phyloP scores from a whole-genome alignment of 2,329 filamentous ascomycete genomes.

The Colletotrichum simmondsii region DNA sequence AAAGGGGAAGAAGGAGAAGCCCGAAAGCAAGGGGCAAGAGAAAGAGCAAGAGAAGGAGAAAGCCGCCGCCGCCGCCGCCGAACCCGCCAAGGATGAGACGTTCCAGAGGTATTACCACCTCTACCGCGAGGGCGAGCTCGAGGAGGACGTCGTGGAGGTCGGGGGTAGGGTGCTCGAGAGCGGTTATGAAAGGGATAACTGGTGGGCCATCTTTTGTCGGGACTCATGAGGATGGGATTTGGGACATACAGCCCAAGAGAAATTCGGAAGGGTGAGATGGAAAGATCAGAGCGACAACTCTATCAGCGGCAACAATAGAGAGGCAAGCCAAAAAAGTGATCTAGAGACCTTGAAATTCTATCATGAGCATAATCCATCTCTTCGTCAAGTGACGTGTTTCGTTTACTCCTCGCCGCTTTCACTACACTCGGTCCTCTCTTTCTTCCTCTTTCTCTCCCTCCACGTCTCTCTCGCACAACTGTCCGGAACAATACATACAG shows the following conservation, averaged over 20 bases:
- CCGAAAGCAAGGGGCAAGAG: neutral
- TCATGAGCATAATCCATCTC: slow-evolving; percentile 33
- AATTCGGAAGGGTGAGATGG: neutral
- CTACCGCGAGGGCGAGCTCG: slow-evolving; percentile 87
- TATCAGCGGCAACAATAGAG: neutral
- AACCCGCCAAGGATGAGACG: slow-evolving; percentile 49
- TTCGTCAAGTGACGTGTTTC: slow-evolving; percentile 21
- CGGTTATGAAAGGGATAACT: slow-evolving; percentile 98
- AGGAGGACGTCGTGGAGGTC: slow-evolving; percentile 78
- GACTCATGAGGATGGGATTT: slow-evolving; percentile 8
- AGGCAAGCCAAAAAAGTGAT: neutral
- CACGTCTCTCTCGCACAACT: neutral
- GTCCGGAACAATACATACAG: slow-evolving; percentile 4
- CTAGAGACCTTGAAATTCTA: slow-evolving; percentile 33
- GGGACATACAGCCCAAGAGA: neutral
- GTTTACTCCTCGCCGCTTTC: neutral
- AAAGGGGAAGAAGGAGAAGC: slow-evolving; percentile 45
- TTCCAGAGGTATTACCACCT: slow-evolving; percentile 96
- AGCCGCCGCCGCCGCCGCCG: neutral
- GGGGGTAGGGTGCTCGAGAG: slow-evolving; percentile 81
- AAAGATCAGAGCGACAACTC: neutral
- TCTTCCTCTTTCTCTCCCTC: neutral
- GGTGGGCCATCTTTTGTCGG: slow-evolving; percentile 81
- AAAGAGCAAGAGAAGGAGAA: neutral
- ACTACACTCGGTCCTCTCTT: neutral